A percentile compares a stretch with the other conserved stretches of the same genome.
Conservation (phyloP, 2,329 filamentous ascomycete genomes). For the Cryphonectria japonica region DNA sequence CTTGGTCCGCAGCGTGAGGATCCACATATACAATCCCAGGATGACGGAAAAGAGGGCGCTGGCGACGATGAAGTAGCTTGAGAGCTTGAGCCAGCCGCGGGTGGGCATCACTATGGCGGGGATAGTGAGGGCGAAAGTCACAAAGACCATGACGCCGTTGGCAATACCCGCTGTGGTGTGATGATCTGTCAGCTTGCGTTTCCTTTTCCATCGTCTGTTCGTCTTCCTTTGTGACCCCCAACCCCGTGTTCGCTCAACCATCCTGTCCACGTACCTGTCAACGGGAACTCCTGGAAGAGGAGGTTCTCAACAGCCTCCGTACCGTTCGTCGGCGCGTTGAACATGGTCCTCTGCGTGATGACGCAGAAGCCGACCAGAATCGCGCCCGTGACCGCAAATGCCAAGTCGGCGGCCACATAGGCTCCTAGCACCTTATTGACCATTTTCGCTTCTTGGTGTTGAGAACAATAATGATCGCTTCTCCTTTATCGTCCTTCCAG, state of each 20-base stretch:
- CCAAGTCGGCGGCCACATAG: constrained; percentile 51
- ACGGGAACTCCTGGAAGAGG: constrained; percentile 57
- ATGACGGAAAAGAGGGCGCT: constrained; percentile 67
- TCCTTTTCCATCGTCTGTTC: constrained; percentile 13
- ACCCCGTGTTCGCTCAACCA: background rate
- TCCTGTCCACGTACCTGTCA: constrained; percentile 44
- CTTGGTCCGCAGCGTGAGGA: constrained; percentile 71
- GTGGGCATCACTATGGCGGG: constrained; percentile 71
- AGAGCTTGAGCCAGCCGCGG: constrained; percentile 71
- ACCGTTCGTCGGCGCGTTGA: constrained; percentile 49
- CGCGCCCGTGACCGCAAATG: constrained; percentile 58
- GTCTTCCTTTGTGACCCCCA: background rate
- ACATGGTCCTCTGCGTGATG: constrained; percentile 52
- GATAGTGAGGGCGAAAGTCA: constrained; percentile 70
- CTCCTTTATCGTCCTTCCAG: constrained; percentile 17
- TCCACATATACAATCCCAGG: constrained; percentile 71
- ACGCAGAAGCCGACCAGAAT: constrained; percentile 60
- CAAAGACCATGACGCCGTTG: constrained; percentile 73
- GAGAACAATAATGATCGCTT: background rate
- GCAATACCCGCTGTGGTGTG: constrained; percentile 62
- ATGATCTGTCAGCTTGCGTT: constrained; percentile 1
- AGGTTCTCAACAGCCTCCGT: constrained; percentile 54
- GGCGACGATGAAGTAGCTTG: constrained; percentile 66
- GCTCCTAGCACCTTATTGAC: constrained; percentile 58
- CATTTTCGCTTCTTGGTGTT: constrained; percentile 44